A percentile compares a stretch with the other conserved stretches of the same genome.
These are phyloP conservation scores for Venturiaceae sp. DNA, from an alignment of 2,329 filamentous ascomycete genomes.

Conservation along the genomic window DNA sequence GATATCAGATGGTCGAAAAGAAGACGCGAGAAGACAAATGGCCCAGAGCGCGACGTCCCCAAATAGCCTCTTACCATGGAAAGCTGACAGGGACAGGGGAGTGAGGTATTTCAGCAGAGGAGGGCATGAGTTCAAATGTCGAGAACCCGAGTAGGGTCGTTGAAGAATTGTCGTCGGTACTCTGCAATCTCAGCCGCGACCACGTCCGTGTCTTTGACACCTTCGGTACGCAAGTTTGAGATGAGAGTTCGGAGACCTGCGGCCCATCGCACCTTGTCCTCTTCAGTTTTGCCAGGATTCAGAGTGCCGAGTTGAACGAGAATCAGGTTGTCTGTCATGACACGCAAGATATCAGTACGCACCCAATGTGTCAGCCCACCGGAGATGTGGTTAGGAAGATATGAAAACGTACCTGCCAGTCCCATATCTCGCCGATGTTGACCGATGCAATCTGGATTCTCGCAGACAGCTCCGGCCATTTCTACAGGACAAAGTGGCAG, in stretches of 20 bases:
- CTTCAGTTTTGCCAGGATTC: conserved; percentile 50
- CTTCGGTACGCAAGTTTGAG: conserved; percentile 24
- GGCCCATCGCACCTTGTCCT: conserved; percentile 44
- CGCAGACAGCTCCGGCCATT: conserved; percentile 60
- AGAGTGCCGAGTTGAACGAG: conserved; percentile 61
- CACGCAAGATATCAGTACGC: conserved; percentile 22
- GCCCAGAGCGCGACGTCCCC: background rate
- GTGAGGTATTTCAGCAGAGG: background rate
- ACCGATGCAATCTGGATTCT: conserved; percentile 60
- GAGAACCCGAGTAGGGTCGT: conserved; percentile 28
- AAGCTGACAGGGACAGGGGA: background rate
- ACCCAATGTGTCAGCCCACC: conserved; percentile 6
- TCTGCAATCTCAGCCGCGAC: conserved; percentile 28
- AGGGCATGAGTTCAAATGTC: conserved; percentile 17
- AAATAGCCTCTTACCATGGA: background rate
- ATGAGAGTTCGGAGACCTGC: conserved; percentile 26
- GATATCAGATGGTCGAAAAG: background rate
- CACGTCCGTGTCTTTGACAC: conserved; percentile 26
- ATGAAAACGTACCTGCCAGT: conserved; percentile 59
- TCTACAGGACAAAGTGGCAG: conserved; percentile 70
- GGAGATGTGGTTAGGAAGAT: background rate
- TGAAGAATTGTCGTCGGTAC: conserved; percentile 29
- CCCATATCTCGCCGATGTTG: conserved; percentile 73
- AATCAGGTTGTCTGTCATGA: conserved; percentile 56
- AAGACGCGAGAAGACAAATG: background rate